A percentile compares a stretch with the other conserved stretches of the same genome.
phyloP scores from a whole-genome alignment of 352 stramenopile genomes.

The Phytophthora fragariae region DNA sequence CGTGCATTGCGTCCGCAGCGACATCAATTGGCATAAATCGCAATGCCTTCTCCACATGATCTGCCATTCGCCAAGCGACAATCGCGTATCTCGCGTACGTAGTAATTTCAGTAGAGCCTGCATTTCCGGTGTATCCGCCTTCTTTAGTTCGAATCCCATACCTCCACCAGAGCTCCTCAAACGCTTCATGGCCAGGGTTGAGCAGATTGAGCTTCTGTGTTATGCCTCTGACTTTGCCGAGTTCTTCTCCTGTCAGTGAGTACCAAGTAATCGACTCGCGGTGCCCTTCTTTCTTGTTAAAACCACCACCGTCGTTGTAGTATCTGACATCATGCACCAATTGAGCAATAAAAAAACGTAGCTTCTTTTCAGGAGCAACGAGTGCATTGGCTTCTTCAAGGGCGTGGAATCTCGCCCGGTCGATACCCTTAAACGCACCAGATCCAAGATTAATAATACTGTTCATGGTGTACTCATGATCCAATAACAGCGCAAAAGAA shows the following conservation, averaged over 20 bases:
- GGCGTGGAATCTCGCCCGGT: constrained; percentile 8
- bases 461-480: constrained; percentile 23
- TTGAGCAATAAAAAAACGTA: constrained; percentile 19
- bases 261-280: constrained; percentile 14
- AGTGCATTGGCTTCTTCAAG: constrained; percentile 10
- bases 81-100: constrained; percentile 23
- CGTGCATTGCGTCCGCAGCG: constrained; percentile 1
- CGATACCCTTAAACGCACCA: constrained; percentile 24
- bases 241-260: constrained; percentile 9
- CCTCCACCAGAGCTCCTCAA: constrained; percentile 10
- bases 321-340: neutral
- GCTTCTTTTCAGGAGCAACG: constrained; percentile 9
- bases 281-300: neutral
- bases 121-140: constrained; percentile 7
- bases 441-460: constrained; percentile 14
- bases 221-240: neutral
- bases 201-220: constrained; percentile 13
- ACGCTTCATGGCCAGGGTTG: constrained; percentile 16
- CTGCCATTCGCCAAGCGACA: constrained; percentile 7
- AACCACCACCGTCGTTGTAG: neutral
- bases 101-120: constrained; percentile 15
- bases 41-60: constrained; percentile 1
- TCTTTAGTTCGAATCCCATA: constrained; percentile 6
- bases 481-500: constrained; percentile 20
- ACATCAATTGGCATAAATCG: constrained; percentile 13